phyloP scores from a whole-genome alignment of 805 yeast species.

The Wickerhamomyces mucosus region DNA sequence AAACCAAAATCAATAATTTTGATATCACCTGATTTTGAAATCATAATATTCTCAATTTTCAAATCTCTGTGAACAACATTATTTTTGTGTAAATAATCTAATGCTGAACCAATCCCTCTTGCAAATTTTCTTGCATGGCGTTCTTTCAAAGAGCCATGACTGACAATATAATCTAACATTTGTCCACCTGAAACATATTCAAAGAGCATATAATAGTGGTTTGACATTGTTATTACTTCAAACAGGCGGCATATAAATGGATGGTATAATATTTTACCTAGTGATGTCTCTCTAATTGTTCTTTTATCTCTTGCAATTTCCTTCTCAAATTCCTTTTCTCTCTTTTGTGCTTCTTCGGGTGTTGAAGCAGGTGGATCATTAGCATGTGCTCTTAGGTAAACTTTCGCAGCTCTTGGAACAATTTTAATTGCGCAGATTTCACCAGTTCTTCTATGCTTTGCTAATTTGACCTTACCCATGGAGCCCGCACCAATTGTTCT shows the following conservation, averaged over 20 bases:
- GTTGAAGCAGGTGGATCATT: slow-evolving; percentile 58
- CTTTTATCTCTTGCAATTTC: slow-evolving; percentile 87
- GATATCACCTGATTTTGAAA: slow-evolving; percentile 86
- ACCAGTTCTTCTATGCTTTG: slow-evolving; percentile 71
- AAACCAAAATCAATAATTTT: slow-evolving; percentile 95
- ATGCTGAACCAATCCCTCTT: slow-evolving; percentile 86
- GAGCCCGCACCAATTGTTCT: slow-evolving; percentile 97
- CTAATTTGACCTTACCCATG: slow-evolving; percentile 97
- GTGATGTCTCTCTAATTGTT: slow-evolving; percentile 90
- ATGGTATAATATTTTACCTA: slow-evolving; percentile 83
- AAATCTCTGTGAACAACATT: slow-evolving; percentile 95
- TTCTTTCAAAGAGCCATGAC: slow-evolving; percentile 92
- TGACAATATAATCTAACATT: slow-evolving; percentile 91
- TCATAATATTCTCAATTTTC: slow-evolving; percentile 93
- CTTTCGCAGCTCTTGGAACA: slow-evolving; percentile 79
- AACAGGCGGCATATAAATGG: slow-evolving; percentile 86
- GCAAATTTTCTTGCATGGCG: slow-evolving; percentile 92
- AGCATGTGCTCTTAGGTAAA: slow-evolving; percentile 63
- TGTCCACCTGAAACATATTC: slow-evolving; percentile 98
- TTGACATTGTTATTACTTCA: slow-evolving; percentile 94
- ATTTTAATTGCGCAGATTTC: slow-evolving; percentile 89
- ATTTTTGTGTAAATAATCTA: slow-evolving; percentile 88
- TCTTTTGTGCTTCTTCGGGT: slow-evolving; percentile 45
- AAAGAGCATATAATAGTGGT: slow-evolving; percentile 92
- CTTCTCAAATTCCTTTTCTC: slow-evolving; percentile 64